phyloP scores from a whole-genome alignment of 176 grass and related monocot species.

The Musa schizocarpa region DNA sequence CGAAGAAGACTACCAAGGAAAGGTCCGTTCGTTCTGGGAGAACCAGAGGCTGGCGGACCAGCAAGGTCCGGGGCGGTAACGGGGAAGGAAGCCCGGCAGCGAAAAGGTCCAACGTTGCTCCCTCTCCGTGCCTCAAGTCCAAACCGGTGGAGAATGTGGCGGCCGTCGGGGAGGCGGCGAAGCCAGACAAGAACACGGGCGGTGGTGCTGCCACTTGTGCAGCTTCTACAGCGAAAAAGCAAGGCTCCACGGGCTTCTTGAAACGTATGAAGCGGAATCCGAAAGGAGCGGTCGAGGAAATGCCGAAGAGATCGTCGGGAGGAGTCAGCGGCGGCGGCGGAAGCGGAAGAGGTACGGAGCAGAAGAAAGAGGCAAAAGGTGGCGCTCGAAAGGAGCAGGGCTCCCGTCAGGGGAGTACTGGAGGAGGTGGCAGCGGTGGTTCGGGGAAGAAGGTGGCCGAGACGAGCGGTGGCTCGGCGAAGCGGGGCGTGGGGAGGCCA shows the following conservation, averaged over 20 bases:
- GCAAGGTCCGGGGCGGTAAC: slow-evolving; percentile 28
- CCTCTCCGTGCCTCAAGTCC: slow-evolving; percentile 25
- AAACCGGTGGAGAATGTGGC: slow-evolving; percentile 14
- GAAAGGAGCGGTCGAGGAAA: slow-evolving; percentile 32
- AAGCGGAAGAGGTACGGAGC: slow-evolving; percentile 12
- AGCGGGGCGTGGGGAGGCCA: slow-evolving; percentile 52
- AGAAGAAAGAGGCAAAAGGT: slow-evolving; percentile 43
- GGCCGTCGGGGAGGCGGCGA: slow-evolving; percentile 9
- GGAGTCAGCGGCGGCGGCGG: not conserved
- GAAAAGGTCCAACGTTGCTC: slow-evolving; percentile 16
- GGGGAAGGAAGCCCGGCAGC: not conserved
- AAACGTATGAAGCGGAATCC: slow-evolving; percentile 67
- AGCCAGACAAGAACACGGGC: slow-evolving; percentile 34
- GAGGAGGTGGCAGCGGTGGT: not conserved
- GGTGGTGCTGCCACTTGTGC: not conserved
- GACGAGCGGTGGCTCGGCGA: slow-evolving; percentile 10
- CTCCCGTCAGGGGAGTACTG: slow-evolving; percentile 7
- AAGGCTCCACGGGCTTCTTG: slow-evolving; percentile 62
- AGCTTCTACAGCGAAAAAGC: slow-evolving; percentile 38
- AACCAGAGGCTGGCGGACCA: slow-evolving; percentile 37
- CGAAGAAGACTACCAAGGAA: slow-evolving; percentile 18
- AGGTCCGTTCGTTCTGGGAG: slow-evolving; percentile 5
- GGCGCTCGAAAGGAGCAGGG: slow-evolving; percentile 34
- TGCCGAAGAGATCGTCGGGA: slow-evolving; percentile 31
- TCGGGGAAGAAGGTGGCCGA: slow-evolving; percentile 27